Evolutionary conservation across 176 grass and related monocot genomes (phyloP), one percentile per base, ranked within the genome.

Genomic region (Otatea glauca): DNA sequence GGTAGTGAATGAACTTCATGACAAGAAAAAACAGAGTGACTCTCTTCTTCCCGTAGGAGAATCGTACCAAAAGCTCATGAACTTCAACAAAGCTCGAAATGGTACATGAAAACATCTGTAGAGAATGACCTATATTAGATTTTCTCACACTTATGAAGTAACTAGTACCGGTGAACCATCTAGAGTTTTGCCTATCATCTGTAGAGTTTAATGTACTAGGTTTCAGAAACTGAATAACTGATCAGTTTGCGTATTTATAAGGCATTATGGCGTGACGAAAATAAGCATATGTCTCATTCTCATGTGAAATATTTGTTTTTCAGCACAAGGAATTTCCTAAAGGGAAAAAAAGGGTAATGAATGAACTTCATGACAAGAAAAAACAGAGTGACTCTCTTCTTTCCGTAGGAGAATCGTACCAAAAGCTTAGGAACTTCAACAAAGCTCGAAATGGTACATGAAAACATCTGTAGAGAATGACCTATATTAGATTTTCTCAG

Each of bases 391-490:
- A 98, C 86, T 85, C 96, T 81, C 81, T 80, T 82, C 76, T 95
- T 18, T 78, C 17, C 32, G 82, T 98, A 63, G 96, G 91, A 50
- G 96, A 98, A 80, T 95, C 96, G 9, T 95, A 95, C 72, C 89
- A 88, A 82, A 93, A 95, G 79, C 93, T 98, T 74, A 98, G 93
- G 81, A 89, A 89, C 77, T 98, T 98, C 72, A 75, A 65, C 77
- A 95, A 92, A 92, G 91, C 96, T 77, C 85, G 77, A 95, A 98
- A 73, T 98, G 96, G 96, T 95, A 83, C 85, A 95, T 87, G 88
- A 93, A 87, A 73, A 92, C n/a, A n/a, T n/a, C n/a, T n/a, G n/a
- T n/a, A n/a, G n/a, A n/a, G n/a, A n/a, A n/a, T n/a, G n/a, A n/a
- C n/a, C n/a, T n/a, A n/a, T n/a, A n/a, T n/a, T n/a, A n/a, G n/a